Evolutionary conservation across 139 green algal genomes (phyloP).

Genomic region (Desmodesmus armatus): DNA sequence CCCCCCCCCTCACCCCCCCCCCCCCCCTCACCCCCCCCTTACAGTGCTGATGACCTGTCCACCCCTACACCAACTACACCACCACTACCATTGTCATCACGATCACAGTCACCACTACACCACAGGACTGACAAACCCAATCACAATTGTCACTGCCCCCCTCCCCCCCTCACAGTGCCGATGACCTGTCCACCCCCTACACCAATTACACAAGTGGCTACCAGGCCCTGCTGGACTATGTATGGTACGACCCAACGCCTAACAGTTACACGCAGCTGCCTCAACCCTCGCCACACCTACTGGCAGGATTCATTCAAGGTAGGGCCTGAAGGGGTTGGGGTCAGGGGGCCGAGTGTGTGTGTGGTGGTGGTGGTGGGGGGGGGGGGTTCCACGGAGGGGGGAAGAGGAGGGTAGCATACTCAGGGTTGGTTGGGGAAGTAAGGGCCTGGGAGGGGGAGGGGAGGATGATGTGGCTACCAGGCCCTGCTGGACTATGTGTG

Average conservation of each 20-base stretch:
- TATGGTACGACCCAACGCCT: conserved; percentile 47
- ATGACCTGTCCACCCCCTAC: conserved; percentile 75
- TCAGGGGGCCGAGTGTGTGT: no score
- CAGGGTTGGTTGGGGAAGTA: no score
- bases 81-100: conserved; percentile 27
- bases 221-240: conserved; percentile 51
- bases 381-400: no score
- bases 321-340: no score
- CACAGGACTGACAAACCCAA: not conserved
- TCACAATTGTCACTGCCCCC: conserved; percentile 41
- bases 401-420: no score
- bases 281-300: conserved; percentile 60
- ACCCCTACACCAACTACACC: no score
- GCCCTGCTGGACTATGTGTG: conserved; percentile 40
- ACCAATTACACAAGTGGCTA: conserved; percentile 93
- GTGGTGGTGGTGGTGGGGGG: no score
- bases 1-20: not conserved
- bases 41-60: no score
- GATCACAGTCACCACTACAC: conserved; percentile 56
- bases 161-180: conserved; percentile 66
- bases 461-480: conserved; percentile 81
- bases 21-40: no score
- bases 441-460: no score
- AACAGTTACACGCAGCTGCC: conserved; percentile 57
- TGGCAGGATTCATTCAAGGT: conserved; percentile 81